Conservation (phyloP, 352 stramenopile species). For the Blastocystis hominis region DNA sequence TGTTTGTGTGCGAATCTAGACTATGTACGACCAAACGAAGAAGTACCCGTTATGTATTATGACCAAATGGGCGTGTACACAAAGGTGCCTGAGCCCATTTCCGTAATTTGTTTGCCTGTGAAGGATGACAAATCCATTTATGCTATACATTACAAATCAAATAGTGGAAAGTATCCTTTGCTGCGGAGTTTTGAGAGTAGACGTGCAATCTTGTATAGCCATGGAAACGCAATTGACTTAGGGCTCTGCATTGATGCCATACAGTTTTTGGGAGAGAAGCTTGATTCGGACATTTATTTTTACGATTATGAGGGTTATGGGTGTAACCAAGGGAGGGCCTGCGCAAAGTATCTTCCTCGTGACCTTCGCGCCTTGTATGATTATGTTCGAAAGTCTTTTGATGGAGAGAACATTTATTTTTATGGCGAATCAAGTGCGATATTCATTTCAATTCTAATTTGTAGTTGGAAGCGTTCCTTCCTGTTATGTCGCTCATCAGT, state of each 20-base stretch:
- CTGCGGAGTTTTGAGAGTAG: background rate
- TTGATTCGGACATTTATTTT: constrained; percentile 17
- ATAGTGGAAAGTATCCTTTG: constrained; percentile 3
- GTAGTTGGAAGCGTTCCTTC: constrained; percentile 48
- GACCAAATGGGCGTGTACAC: background rate
- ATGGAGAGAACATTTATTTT: constrained; percentile 28
- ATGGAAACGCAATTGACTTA: constrained; percentile 33
- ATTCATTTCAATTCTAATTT: background rate
- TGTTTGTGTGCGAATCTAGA: background rate
- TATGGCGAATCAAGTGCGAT: constrained; percentile 11
- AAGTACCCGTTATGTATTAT: background rate
- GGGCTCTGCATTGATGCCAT: background rate
- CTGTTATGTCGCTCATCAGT: background rate
- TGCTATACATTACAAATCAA: background rate
- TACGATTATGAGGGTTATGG: constrained; percentile 55
- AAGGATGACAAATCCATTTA: background rate
- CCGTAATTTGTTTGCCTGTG: background rate
- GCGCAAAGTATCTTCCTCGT: background rate
- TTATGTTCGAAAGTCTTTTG: background rate
- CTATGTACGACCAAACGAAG: background rate
- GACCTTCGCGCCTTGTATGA: constrained; percentile 44
- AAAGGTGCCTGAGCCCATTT: background rate
- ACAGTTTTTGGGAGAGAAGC: background rate
- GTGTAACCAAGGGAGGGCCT: background rate
- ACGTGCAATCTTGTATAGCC: constrained; percentile 50